Conservation (phyloP, 805 yeast species). For the Priceomyces haplophilus region DNA sequence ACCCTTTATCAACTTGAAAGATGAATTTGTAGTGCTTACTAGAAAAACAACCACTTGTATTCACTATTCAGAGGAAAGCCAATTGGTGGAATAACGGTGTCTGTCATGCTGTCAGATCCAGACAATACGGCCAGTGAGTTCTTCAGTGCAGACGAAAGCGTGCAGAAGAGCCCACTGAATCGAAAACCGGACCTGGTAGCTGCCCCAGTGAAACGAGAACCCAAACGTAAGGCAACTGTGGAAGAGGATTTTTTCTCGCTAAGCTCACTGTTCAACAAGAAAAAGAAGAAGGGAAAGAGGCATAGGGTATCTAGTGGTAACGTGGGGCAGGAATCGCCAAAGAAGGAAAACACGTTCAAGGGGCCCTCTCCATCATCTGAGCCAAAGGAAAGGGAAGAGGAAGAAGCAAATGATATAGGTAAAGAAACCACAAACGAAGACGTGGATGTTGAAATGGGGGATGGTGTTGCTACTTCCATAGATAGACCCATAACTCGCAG, state of each 20-base stretch:
- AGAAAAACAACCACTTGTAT: no score
- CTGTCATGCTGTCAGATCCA: slow-evolving; percentile 4
- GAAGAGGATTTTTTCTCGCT: slow-evolving; percentile 34
- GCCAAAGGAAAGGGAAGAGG: not conserved
- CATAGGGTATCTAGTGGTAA: not conserved
- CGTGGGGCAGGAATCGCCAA: not conserved
- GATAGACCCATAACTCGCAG: not conserved
- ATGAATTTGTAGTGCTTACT: no score
- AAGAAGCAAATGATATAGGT: not conserved
- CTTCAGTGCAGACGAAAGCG: slow-evolving; percentile 4
- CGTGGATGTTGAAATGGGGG: not conserved
- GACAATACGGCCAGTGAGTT: slow-evolving; percentile 3
- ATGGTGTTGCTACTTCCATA: not conserved
- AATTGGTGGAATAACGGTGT: no score
- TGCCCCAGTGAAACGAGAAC: not conserved
- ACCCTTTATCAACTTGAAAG: no score
- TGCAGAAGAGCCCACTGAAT: not conserved
- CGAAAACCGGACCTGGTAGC: not conserved
- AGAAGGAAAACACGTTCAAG: not conserved
- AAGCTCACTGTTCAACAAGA: slow-evolving; percentile 10
- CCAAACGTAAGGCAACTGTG: slow-evolving; percentile 7
- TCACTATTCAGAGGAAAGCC: no score
- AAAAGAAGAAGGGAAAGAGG: slow-evolving; percentile 5
- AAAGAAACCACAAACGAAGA: not conserved
- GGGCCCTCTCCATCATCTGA: not conserved